Evolutionary conservation across 441 rosid genomes (phyloP), one percentile per base, ranked within the genome.

Genomic region (Aleurites moluccanus): DNA sequence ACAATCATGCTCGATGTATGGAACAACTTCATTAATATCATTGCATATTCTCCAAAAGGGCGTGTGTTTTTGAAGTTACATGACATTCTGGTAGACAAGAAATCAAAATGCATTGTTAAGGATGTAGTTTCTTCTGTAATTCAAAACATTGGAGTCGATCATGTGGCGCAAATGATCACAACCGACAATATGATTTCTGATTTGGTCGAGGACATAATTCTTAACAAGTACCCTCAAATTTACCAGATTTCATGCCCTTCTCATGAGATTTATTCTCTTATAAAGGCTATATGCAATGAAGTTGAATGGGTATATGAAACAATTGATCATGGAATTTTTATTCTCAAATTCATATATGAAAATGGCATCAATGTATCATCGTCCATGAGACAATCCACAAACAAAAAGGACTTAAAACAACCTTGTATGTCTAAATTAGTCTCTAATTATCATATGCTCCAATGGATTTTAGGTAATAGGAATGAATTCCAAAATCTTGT

Each of bases 11-110:
- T 27, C 3, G 59, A 49, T 3, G 6, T 11, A 11, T 11, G 35
- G 71, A 44, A 11, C 3, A 44, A 67, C 35, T 67, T 49, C 38
- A 25, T 45, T 27, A 67, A 21, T 27, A 11, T 47, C 38, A 4
- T 49, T 25, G 57, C 71, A 10, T 67, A 23, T 67, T 67, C 35
- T 44, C 71, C 71, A 2, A 28, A 44, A 47, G 71, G 71, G 14
- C 59, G 38, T 4, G 55, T 67, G 16, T 67, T 21, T 27, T 47
- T 67, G 38, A 49, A 45, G 0, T 47, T 15, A 2, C 49, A 23
- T 23, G 20, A 67, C 8, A 47, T 67, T 35, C 47, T 20, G 25
- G 1, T 13, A 3, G 2, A 0, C 18, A 14, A 47, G 47, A 18
- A 21, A 40, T 35, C 23, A 6, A 40, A 35, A 16, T 11, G 4